Evolutionary conservation across 2,329 filamentous ascomycete genomes (phyloP).

Genomic region (Colletotrichum sp.): DNA sequence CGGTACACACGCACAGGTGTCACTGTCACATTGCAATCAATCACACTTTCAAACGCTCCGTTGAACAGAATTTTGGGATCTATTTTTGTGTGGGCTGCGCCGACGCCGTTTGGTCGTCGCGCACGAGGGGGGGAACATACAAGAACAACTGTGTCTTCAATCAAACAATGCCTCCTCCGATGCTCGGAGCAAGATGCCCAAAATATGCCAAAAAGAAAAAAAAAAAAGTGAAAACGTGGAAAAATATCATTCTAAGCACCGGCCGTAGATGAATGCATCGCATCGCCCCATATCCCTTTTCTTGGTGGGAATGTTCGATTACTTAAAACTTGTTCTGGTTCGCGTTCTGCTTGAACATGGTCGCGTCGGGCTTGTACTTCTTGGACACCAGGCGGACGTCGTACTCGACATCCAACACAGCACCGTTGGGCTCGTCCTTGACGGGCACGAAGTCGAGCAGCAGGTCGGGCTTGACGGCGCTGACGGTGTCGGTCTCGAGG

Average conservation of each 20-base stretch:
- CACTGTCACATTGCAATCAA: background rate
- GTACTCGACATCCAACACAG: conserved; percentile 34
- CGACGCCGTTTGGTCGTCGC: background rate
- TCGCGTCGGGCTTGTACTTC: conserved; percentile 27
- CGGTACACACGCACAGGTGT: background rate
- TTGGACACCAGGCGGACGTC: conserved; percentile 28
- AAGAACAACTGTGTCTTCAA: background rate
- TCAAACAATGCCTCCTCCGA: background rate
- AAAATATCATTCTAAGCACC: background rate
- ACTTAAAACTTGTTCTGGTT: conserved; percentile 23
- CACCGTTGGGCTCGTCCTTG: conserved; percentile 36
- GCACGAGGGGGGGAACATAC: background rate
- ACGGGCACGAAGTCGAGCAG: conserved; percentile 49
- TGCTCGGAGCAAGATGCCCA: background rate
- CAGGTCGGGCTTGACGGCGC: conserved; percentile 41
- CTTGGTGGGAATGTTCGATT: background rate
- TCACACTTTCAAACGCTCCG: background rate
- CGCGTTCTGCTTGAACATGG: conserved; percentile 24
- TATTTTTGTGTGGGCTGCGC: background rate
- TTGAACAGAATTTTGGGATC: background rate
- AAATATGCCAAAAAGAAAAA: background rate
- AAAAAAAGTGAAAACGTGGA: too few relatives aligned
- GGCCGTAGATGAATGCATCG: background rate
- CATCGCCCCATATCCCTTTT: background rate
- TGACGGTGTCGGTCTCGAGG: conserved; percentile 44